Evolutionary conservation across 225 moss, liverwort and hornwort species (phyloP), one percentile per base, ranked within the genome.

Genomic region (Physcomitrium patens): DNA sequence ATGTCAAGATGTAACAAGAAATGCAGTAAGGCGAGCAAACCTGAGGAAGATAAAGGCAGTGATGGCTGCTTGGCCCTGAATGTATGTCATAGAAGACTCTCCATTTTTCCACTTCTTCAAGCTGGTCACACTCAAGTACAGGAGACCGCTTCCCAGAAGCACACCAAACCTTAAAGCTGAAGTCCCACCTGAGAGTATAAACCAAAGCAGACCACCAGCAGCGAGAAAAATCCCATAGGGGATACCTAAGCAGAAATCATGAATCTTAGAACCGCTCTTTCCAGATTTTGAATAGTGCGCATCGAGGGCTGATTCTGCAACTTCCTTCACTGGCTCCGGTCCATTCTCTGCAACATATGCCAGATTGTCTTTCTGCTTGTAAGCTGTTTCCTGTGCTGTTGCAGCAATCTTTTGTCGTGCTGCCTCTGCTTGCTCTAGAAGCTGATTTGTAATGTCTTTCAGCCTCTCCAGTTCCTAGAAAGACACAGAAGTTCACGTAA

Each of bases 221-320:
- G 87, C 83, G 14, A 94, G 84, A 24, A 90, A 69, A 52, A 77
- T 85, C 16, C 96, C 96, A 20, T 84, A 97, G 12, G 96, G 96
- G 70, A 97, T 93, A 69, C 96, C 96, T 31, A 97, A 78, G 83
- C 96, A 97, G 63, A 97, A 97, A 68, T 97, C 96, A 55, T 97
- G 96, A 80, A 97, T 97, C 85, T 87, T 97, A 22, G 96, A 75
- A 19, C 94, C 92, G 10, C 77, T 57, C 74, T 83, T 91, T 42
- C 74, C 65, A 23, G 79, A 78, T 12, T 92, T 91, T 16, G 91
- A 87, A 60, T 94, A 91, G 63, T 97, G 96, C 2, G 94, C 96
- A 77, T 85, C 52, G 37, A 92, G 84, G 47, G 96, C 96, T 64
- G 92, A 68, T 72, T 94, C 91, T 15, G 92, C 96, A 63, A 97